phyloP scores from a whole-genome alignment of 805 yeast genomes.

The Kluyveromyces dobzhanskii region DNA sequence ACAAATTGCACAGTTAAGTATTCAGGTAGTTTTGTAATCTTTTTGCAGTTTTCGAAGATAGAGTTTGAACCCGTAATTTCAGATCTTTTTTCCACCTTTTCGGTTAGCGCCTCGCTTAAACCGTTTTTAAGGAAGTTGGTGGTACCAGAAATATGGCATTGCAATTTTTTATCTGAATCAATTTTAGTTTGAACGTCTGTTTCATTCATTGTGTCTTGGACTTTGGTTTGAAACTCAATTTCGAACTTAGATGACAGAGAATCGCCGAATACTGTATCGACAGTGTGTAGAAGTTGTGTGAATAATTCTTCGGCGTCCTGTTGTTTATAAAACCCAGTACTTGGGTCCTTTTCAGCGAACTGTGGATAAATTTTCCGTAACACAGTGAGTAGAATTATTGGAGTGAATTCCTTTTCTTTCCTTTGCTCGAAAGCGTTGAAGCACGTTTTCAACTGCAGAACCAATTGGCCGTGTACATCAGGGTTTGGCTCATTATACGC shows the following conservation, averaged over 20 bases:
- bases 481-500: slow-evolving; percentile 35
- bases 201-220: slow-evolving; percentile 51
- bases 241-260: slow-evolving; percentile 50
- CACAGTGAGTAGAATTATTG: slow-evolving; percentile 55
- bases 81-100: slow-evolving; percentile 69
- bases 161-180: slow-evolving; percentile 50
- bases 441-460: slow-evolving; percentile 41
- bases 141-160: slow-evolving; percentile 78
- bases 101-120: slow-evolving; percentile 61
- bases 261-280: slow-evolving; percentile 40
- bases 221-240: slow-evolving; percentile 52
- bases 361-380: slow-evolving; percentile 74
- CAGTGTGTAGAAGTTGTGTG: slow-evolving; percentile 59
- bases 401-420: slow-evolving; percentile 46
- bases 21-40: slow-evolving; percentile 75
- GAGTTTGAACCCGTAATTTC: slow-evolving; percentile 63
- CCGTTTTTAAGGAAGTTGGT: slow-evolving; percentile 91
- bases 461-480: slow-evolving; percentile 32
- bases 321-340: slow-evolving; percentile 71
- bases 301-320: slow-evolving; percentile 98
- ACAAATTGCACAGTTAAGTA: slow-evolving; percentile 86
- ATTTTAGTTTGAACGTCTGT: slow-evolving; percentile 33
- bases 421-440: slow-evolving; percentile 35
- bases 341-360: slow-evolving; percentile 68
- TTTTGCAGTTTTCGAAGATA: slow-evolving; percentile 48